These are phyloP conservation scores for Jamesozyma lodderae DNA, from an alignment of 805 yeast genomes.

Conservation along the genomic window DNA sequence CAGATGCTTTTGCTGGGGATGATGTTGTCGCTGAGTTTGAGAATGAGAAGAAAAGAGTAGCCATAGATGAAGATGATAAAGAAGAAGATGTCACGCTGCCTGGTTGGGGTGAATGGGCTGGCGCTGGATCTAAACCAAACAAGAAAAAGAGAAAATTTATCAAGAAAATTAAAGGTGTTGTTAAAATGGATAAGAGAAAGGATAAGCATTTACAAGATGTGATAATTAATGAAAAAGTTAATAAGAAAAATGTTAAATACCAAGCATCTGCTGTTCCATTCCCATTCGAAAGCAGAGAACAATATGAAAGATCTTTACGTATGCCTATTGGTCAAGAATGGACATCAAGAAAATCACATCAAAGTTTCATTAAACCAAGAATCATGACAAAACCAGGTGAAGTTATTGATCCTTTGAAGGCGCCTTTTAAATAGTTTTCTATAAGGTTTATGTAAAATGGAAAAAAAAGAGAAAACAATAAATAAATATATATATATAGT, in stretches of 20 bases:
- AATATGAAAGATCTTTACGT: slow-evolving; percentile 85
- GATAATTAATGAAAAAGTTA: slow-evolving; percentile 78
- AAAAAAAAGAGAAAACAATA: not conserved
- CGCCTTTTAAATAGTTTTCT: slow-evolving; percentile 49
- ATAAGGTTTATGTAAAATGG: not conserved
- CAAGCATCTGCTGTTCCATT: slow-evolving; percentile 87
- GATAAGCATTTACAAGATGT: slow-evolving; percentile 74
- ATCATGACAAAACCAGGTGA: slow-evolving; percentile 79
- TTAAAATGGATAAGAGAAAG: slow-evolving; percentile 57
- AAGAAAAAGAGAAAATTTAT: slow-evolving; percentile 52
- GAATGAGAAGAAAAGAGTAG: slow-evolving; percentile 58
- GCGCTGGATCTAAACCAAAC: slow-evolving; percentile 41
- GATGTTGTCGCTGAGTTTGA: slow-evolving; percentile 76
- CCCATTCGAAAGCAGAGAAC: slow-evolving; percentile 89
- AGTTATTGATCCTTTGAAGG: slow-evolving; percentile 84
- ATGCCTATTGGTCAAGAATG: slow-evolving; percentile 98
- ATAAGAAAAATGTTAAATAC: slow-evolving; percentile 78
- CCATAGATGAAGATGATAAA: slow-evolving; percentile 75
- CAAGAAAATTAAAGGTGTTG: slow-evolving; percentile 70
- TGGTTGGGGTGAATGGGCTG: slow-evolving; percentile 99
- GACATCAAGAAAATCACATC: slow-evolving; percentile 83
- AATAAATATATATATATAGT: not conserved
- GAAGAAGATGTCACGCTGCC: slow-evolving; percentile 81
- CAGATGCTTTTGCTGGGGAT: slow-evolving; percentile 95
- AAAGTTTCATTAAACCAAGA: slow-evolving; percentile 80